phyloP scores from a whole-genome alignment of 1,284 basidiomycete genomes.

The Naganishia cerealis region DNA sequence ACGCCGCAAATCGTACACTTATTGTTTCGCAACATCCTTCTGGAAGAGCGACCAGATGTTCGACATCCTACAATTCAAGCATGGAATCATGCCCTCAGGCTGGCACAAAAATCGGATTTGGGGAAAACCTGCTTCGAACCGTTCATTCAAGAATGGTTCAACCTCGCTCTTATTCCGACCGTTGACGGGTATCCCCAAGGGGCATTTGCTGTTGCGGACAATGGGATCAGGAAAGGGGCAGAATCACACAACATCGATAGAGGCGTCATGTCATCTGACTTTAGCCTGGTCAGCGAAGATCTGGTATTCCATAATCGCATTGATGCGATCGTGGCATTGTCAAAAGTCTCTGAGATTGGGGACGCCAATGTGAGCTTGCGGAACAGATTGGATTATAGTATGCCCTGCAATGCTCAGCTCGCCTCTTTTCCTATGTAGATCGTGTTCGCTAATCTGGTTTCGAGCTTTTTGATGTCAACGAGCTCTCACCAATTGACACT shows the following conservation, averaged over 20 bases:
- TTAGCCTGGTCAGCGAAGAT: constrained; percentile 78
- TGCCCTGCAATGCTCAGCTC: background rate
- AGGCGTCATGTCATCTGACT: constrained; percentile 88
- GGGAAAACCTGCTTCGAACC: constrained; percentile 43
- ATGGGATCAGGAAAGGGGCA: constrained; percentile 41
- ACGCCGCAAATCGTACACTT: constrained; percentile 73
- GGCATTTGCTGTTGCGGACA: constrained; percentile 10
- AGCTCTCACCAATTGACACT: constrained; percentile 91
- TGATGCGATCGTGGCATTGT: constrained; percentile 76
- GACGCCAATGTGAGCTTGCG: constrained; percentile 59
- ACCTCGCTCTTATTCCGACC: constrained; percentile 84
- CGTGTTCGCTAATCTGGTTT: constrained; percentile 62
- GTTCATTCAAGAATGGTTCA: constrained; percentile 67
- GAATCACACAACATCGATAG: constrained; percentile 94
- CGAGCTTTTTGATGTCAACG: constrained; percentile 76
- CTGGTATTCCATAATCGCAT: constrained; percentile 78
- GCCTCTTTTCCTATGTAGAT: constrained; percentile 6
- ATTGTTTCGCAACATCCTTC: constrained; percentile 90
- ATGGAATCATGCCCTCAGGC: constrained; percentile 71
- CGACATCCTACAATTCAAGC: constrained; percentile 74
- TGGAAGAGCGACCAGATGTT: constrained; percentile 85
- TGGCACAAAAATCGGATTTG: constrained; percentile 60
- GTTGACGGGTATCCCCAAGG: constrained; percentile 48
- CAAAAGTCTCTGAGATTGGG: constrained; percentile 70
- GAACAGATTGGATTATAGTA: background rate